Percentiles rank a stretch among this genome's conserved stretches.
phyloP scores from a whole-genome alignment of 129 eudicot species.

The Dittrichia graveolens region DNA sequence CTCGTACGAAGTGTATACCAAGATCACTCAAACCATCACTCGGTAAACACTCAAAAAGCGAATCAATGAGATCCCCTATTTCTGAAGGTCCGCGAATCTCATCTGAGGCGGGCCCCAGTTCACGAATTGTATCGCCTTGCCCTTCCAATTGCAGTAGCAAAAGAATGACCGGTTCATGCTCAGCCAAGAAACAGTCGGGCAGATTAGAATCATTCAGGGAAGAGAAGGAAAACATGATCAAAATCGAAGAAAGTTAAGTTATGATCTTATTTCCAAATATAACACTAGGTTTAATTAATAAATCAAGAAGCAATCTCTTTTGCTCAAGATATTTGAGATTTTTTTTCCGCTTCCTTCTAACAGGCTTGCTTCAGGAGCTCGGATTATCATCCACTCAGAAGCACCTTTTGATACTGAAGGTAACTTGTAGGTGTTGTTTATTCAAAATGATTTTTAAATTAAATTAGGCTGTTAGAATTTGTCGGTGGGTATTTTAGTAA shows the following conservation, averaged over 20 bases:
- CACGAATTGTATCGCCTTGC: conserved; percentile 55
- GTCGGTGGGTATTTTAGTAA: conserved; percentile 34
- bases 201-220: conserved; percentile 50
- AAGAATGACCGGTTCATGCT: conserved; percentile 59
- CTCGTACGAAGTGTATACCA: conserved; percentile 72
- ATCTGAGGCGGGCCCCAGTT: conserved; percentile 57
- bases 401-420: conserved; percentile 40
- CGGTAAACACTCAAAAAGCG: conserved; percentile 66
- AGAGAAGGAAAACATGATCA: conserved; percentile 65
- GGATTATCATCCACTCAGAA: conserved; percentile 82
- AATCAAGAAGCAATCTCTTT: conserved; percentile 2
- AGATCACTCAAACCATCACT: conserved; percentile 66
- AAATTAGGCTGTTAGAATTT: conserved; percentile 24
- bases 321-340: conserved; percentile 51
- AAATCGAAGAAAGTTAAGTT: conserved; percentile 95
- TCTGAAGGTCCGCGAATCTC: conserved; percentile 78
- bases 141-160: conserved; percentile 68
- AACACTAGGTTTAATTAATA: conserved; percentile 14
- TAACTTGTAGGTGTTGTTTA: conserved; percentile 27
- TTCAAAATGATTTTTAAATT: neutral
- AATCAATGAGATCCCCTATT: conserved; percentile 76
- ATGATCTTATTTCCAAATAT: conserved; percentile 21
- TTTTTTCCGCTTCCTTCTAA: conserved; percentile 34
- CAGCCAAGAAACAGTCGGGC: conserved; percentile 48
- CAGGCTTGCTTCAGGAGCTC: conserved; percentile 99